Evolutionary conservation across 108 stramenopile species (phyloP).

Genomic region (Nannochloropsis salina): DNA sequence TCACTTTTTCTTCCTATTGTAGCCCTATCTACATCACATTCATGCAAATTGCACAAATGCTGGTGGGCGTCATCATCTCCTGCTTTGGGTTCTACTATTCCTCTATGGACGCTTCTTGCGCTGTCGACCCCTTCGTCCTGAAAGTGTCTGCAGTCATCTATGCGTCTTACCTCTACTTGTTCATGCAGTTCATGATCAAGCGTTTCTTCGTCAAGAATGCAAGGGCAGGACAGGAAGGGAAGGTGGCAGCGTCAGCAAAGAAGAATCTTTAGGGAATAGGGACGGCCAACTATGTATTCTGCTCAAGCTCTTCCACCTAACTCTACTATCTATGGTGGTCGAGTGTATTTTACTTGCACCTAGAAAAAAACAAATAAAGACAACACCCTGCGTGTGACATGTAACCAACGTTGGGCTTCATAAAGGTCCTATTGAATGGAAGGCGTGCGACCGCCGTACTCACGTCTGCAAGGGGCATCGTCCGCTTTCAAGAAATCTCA

Average conservation of each 20-base stretch:
- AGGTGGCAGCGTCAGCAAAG: background rate
- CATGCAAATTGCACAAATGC: conserved; percentile 39
- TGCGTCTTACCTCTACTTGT: conserved; percentile 41
- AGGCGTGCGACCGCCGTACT: no score
- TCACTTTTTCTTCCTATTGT: background rate
- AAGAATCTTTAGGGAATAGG: no score
- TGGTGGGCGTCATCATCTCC: conserved; percentile 37
- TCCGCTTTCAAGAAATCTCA: no score
- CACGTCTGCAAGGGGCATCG: no score
- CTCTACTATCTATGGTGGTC: no score
- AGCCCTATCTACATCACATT: conserved; percentile 30
- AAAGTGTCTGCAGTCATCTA: conserved; percentile 32
- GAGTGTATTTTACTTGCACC: no score
- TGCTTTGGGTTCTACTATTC: conserved; percentile 21
- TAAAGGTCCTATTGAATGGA: no score
- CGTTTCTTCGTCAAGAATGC: conserved; percentile 27
- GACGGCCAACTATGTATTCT: no score
- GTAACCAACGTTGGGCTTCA: no score
- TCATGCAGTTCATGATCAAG: conserved; percentile 21
- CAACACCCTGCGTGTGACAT: no score
- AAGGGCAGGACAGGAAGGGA: background rate
- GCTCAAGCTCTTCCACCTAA: no score
- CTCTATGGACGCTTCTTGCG: background rate
- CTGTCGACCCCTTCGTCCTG: background rate
- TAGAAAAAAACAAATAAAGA: no score